Evolutionary conservation across 768 basidiomycete genomes (phyloP).

Genomic region (Termitomyces sp.): DNA sequence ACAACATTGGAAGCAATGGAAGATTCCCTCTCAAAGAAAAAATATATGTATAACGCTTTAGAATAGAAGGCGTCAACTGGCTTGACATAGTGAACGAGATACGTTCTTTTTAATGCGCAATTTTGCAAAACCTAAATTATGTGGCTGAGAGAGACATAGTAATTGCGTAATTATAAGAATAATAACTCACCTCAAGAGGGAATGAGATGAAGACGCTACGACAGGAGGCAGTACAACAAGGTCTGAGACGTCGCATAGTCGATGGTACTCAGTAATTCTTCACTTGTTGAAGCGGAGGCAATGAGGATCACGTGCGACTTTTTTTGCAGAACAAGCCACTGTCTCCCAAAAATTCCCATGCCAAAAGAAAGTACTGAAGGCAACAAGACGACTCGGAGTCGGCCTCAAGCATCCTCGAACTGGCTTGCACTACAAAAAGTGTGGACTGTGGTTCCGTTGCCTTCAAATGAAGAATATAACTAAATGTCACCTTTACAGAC

Average conservation of each 20-base stretch:
- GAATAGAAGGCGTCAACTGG: neutral
- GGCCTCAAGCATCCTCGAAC: conserved; percentile 44
- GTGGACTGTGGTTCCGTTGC: conserved; percentile 1
- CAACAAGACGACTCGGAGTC: neutral
- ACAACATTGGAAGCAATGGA: neutral
- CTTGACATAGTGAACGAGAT: no score
- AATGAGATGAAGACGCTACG: no score
- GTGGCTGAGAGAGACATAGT: neutral
- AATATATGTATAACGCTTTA: neutral
- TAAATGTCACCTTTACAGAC: conserved; percentile 4
- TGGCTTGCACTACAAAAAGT: conserved; percentile 57
- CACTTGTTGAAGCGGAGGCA: no score
- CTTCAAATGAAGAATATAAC: neutral
- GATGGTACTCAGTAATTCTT: no score
- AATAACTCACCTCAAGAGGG: no score
- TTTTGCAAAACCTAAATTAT: no score
- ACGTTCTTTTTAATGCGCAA: no score
- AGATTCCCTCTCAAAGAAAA: neutral
- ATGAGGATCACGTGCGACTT: neutral
- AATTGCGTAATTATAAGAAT: no score
- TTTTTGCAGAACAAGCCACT: neutral
- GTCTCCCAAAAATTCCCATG: neutral
- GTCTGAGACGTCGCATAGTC: no score
- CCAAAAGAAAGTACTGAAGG: neutral
- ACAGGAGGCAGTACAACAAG: no score